phyloP scores from a whole-genome alignment of 495 filamentous ascomycete species.

The Penicillium longicatenatum region DNA sequence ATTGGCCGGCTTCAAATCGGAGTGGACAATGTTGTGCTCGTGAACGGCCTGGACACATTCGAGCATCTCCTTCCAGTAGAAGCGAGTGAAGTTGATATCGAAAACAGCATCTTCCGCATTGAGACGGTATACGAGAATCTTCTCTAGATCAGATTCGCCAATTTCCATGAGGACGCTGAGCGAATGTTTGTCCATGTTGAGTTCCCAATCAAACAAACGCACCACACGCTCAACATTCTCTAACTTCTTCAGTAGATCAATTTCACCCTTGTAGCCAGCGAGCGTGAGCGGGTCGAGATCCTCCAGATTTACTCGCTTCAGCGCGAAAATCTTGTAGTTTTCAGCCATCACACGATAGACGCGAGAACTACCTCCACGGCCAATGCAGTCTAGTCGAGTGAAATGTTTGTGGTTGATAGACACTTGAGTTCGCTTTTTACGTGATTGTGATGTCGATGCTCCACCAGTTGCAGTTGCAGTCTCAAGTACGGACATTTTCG shows the following conservation, averaged over 20 bases:
- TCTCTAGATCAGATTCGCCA: slow-evolving; percentile 92
- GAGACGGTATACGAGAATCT: slow-evolving; percentile 72
- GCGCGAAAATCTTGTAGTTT: slow-evolving; percentile 88
- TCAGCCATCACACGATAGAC: slow-evolving; percentile 98
- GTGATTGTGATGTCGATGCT: slow-evolving; percentile 67
- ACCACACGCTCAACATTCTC: slow-evolving; percentile 86
- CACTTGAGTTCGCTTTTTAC: slow-evolving; percentile 76
- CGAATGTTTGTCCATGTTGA: slow-evolving; percentile 84
- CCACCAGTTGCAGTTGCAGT: slow-evolving; percentile 86
- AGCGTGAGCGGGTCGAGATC: slow-evolving; percentile 83
- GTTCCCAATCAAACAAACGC: slow-evolving; percentile 85
- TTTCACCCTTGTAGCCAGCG: slow-evolving; percentile 93
- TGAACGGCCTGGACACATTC: slow-evolving; percentile 92
- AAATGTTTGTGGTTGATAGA: slow-evolving; percentile 90
- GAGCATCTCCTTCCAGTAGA: slow-evolving; percentile 99
- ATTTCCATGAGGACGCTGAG: slow-evolving; percentile 97
- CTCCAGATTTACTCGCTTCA: slow-evolving; percentile 90
- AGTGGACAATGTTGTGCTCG: slow-evolving; percentile 87
- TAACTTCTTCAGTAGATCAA: slow-evolving; percentile 83
- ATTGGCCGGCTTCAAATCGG: slow-evolving; percentile 93
- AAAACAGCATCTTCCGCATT: slow-evolving; percentile 74
- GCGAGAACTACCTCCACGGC: slow-evolving; percentile 86
- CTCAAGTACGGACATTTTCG: slow-evolving; percentile 94
- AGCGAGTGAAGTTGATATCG: slow-evolving; percentile 87
- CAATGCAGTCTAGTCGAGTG: slow-evolving; percentile 84